Conservation (phyloP, 176 grass and related monocot genomes). For the Oryza longistaminata region DNA sequence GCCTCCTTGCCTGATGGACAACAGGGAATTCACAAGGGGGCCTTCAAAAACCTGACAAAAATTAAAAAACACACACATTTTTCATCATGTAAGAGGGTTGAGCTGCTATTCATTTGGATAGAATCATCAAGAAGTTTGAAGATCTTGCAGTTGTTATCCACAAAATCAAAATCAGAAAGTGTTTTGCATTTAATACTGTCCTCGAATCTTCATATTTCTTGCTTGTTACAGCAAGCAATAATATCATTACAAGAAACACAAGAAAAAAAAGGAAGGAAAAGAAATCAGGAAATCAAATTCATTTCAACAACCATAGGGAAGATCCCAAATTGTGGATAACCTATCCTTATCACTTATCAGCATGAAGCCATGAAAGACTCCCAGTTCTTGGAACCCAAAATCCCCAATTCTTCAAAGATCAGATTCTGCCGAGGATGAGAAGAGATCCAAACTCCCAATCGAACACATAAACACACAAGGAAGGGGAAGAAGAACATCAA, state of each 20-base stretch:
- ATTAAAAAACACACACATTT: background rate
- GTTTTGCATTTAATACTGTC: background rate
- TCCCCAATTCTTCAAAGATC: background rate
- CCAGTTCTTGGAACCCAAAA: background rate
- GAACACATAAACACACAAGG: background rate
- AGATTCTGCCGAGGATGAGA: background rate
- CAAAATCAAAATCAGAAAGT: background rate
- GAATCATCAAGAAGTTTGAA: background rate
- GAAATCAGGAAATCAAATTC: background rate
- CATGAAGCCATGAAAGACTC: background rate
- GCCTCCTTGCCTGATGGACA: background rate
- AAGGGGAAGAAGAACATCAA: background rate
- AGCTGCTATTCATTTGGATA: background rate
- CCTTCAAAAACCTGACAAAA: slow-evolving; percentile 23
- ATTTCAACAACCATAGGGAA: background rate
- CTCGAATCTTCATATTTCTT: background rate
- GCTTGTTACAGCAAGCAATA: too few relatives aligned
- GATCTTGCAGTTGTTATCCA: background rate
- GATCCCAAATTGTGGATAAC: background rate
- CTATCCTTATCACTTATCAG: background rate
- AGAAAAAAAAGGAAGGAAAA: background rate
- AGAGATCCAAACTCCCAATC: background rate
- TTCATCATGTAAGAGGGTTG: background rate
- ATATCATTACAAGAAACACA: background rate
- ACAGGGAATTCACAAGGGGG: background rate